Percentiles rank a stretch among this genome's conserved stretches.
Evolutionary conservation across 169 alveolate genomes (phyloP).

Genomic region (Cryptosporidium canis): DNA sequence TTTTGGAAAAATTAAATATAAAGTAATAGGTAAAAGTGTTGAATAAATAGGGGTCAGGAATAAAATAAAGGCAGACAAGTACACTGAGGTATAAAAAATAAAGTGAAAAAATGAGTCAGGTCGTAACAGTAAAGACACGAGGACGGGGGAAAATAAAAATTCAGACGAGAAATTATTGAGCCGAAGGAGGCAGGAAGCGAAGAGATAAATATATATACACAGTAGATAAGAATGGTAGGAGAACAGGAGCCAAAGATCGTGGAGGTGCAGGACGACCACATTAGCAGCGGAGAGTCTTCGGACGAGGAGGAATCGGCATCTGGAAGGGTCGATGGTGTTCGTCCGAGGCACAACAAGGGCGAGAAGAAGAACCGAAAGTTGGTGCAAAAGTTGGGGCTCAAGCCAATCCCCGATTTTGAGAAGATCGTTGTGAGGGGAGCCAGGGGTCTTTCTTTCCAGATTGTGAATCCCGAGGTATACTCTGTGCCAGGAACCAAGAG

Average conservation of each 20-base stretch:
- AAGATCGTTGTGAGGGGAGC: slow-evolving; percentile 68
- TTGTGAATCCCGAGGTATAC: slow-evolving; percentile 63
- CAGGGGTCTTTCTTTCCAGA: slow-evolving; percentile 58
- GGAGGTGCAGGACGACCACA: slow-evolving; percentile 57
- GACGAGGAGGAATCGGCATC: slow-evolving; percentile 23
- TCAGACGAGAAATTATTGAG: not conserved
- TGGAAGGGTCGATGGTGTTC: slow-evolving; percentile 18
- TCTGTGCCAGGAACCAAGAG: slow-evolving; percentile 45
- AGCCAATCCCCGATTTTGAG: slow-evolving; percentile 60
- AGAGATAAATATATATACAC: not conserved
- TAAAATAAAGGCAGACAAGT: not conserved
- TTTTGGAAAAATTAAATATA: not conserved
- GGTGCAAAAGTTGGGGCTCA: slow-evolving; percentile 55
- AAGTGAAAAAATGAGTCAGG: not conserved
- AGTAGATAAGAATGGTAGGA: slow-evolving; percentile 24
- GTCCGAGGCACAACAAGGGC: slow-evolving; percentile 48
- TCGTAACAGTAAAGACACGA: slow-evolving; percentile 14
- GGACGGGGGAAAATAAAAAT: not conserved
- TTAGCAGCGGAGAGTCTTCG: slow-evolving; percentile 56
- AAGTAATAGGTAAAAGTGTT: not conserved
- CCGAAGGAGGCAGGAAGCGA: not conserved
- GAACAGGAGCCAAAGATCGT: slow-evolving; percentile 65
- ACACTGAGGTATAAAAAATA: not conserved
- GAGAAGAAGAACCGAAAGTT: slow-evolving; percentile 59
- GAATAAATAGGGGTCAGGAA: not conserved